phyloP scores from a whole-genome alignment of 192 early-diverging fungal species.

The Coemansia furcata region DNA sequence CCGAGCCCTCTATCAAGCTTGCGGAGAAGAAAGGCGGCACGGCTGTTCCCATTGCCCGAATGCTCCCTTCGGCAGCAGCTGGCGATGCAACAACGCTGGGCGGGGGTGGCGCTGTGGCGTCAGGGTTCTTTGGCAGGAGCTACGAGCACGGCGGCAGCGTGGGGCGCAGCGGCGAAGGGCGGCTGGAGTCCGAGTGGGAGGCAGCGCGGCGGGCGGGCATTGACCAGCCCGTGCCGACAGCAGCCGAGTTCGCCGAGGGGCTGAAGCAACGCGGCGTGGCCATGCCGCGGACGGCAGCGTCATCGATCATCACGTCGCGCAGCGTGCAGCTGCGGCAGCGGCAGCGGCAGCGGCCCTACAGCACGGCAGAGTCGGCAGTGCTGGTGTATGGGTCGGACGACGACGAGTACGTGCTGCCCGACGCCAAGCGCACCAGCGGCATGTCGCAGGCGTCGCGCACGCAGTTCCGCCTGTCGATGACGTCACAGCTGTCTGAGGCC shows the following conservation, averaged over 20 bases:
- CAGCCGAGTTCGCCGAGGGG: conserved; percentile 18
- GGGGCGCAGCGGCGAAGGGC: not conserved
- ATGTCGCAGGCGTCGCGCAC: conserved; percentile 4
- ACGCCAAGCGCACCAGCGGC: not conserved
- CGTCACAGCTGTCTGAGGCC: conserved; percentile 23
- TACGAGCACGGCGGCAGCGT: not conserved
- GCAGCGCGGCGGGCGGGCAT: conserved; percentile 25
- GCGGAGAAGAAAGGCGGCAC: conserved; percentile 2
- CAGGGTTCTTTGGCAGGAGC: conserved; percentile 1
- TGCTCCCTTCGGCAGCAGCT: conserved; percentile 7
- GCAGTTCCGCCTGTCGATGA: conserved; percentile 17
- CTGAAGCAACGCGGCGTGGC: conserved; percentile 31
- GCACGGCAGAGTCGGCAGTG: conserved; percentile 19
- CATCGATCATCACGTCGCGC: conserved; percentile 17
- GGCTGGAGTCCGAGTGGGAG: conserved; percentile 5
- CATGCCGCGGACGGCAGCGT: conserved; percentile 19
- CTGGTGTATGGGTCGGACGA: conserved; percentile 12
- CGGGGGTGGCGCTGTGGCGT: not conserved
- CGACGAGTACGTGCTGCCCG: not conserved
- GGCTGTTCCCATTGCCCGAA: conserved; percentile 25
- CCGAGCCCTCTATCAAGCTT: conserved; percentile 35
- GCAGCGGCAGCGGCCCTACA: conserved; percentile 5
- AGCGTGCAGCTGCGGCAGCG: conserved; percentile 1
- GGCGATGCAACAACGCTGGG: no score
- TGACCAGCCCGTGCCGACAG: conserved; percentile 23